These are phyloP conservation scores for Backusella circina DNA, from an alignment of 192 early-diverging fungal genomes.

Conservation along the genomic window DNA sequence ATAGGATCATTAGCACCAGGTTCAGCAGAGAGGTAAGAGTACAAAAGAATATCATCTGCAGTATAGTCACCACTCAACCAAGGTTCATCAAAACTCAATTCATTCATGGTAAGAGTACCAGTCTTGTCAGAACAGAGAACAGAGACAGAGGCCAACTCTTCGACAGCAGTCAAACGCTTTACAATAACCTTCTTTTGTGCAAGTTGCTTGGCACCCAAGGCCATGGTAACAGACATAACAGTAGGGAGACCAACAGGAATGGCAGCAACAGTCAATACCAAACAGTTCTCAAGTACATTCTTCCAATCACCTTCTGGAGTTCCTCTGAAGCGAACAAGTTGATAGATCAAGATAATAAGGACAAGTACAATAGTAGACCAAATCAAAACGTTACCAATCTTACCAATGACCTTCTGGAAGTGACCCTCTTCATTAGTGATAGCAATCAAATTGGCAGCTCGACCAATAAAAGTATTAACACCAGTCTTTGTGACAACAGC, in stretches of 20 bases:
- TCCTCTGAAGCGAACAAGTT: conserved; percentile 44
- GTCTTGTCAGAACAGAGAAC: conserved; percentile 85
- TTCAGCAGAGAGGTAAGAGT: conserved; percentile 81
- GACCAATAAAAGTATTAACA: conserved; percentile 84
- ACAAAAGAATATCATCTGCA: conserved; percentile 76
- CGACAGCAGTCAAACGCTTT: conserved; percentile 91
- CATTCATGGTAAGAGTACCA: conserved; percentile 87
- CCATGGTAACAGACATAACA: conserved; percentile 93
- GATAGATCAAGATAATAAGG: conserved; percentile 68
- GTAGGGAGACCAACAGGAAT: conserved; percentile 93
- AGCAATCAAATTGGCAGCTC: conserved; percentile 84
- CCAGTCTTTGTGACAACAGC: conserved; percentile 89
- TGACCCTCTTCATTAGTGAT: conserved; percentile 85
- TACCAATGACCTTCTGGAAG: conserved; percentile 92
- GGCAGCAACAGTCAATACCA: conserved; percentile 86
- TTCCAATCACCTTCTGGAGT: conserved; percentile 38
- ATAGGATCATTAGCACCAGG: conserved; percentile 88
- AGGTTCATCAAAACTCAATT: conserved; percentile 88
- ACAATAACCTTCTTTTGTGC: conserved; percentile 91
- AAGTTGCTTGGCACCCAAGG: conserved; percentile 82
- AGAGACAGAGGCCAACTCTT: conserved; percentile 89
- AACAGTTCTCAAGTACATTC: conserved; percentile 59
- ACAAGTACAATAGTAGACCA: conserved; percentile 72
- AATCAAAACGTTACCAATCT: conserved; percentile 90
- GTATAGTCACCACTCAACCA: conserved; percentile 62